Base-by-base conservation (phyloP, 139 green algal species). In the Dunaliella sp. region DNA sequence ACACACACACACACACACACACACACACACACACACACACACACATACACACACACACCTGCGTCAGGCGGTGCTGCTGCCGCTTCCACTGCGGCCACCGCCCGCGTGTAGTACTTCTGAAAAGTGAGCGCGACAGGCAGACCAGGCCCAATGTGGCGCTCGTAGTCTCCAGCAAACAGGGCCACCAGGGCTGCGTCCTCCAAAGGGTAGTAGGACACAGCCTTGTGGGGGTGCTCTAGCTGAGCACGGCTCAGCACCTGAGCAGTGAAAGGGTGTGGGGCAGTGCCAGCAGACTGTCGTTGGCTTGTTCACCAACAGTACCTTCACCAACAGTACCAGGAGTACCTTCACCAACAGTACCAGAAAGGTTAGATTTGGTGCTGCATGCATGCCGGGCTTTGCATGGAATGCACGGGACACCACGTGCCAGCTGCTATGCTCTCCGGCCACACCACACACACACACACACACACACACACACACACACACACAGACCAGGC, bases 121-220 rank as follows among this genome's bases (percentile, higher is more conserved):
- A 92, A 88, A 76, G 86, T 91, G 79, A 89, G 73, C 33, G 80
- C 85, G 1, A 87, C 72, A 0, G 86, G 83, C 30, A 91, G 79
- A 25, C 85, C 84, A 32, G 81, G 72, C 7, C 38, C 84, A 3
- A 36, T 38, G 25, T 48, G 80, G 30, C 38, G 76, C 48, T 90
- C 74, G 65, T 89, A 86, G 3, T 38, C 32, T 0, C 79, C 91
- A 33, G 91, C 91, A 78, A 84, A 91, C 21, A 87, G 83, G 0
- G 85, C 88, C 30, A 92, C 73, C 80, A 94, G 83, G 28, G 87
- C 77, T 28, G 38, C 74, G 38, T 87, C 83, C 3, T 86, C 88
- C 12, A 76, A 75, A 30, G 59, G 31, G 26, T 86, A 84, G 81
- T 89, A 90, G 1, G 30, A 65, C 24, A 81, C 79, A 1, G 83